Conservation (phyloP, 768 basidiomycete species). For the Udeniomyces megalosporus region DNA sequence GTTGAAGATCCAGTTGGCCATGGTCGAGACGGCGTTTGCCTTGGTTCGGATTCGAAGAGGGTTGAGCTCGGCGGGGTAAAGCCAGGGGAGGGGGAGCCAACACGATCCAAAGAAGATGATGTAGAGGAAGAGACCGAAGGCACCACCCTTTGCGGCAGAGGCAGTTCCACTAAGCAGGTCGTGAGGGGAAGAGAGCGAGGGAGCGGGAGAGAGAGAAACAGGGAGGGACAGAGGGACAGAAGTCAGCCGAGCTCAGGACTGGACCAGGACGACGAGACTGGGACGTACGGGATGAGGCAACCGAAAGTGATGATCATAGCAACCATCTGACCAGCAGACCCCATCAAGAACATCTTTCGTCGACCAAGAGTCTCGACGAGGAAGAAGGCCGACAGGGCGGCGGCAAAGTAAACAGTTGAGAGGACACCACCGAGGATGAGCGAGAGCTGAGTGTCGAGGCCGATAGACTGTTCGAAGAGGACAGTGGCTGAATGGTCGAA, state of each 20-base stretch:
- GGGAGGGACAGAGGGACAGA: no score
- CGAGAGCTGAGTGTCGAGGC: constrained; percentile 26
- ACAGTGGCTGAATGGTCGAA: not conserved
- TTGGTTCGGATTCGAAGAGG: constrained; percentile 32
- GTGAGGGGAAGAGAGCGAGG: no score
- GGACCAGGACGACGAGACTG: no score
- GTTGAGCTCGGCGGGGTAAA: constrained; percentile 36
- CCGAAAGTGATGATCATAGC: constrained; percentile 28
- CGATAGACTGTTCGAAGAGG: constrained; percentile 31
- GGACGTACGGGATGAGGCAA: constrained; percentile 15
- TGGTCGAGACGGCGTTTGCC: constrained; percentile 31
- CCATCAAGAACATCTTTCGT: constrained; percentile 34
- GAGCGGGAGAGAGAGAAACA: no score
- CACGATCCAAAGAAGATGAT: constrained; percentile 20
- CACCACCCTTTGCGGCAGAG: constrained; percentile 29
- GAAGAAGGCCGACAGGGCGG: constrained; percentile 29
- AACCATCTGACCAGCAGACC: constrained; percentile 33
- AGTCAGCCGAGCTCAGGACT: no score
- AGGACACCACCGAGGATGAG: constrained; percentile 32
- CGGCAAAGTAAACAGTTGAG: constrained; percentile 29
- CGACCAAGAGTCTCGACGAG: constrained; percentile 33
- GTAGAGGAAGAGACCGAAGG: constrained; percentile 34
- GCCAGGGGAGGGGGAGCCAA: constrained; percentile 34
- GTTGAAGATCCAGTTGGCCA: constrained; percentile 30
- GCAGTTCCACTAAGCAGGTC: no score